Conservation (phyloP, 768 basidiomycete genomes). For the Wakefieldia striispora region DNA sequence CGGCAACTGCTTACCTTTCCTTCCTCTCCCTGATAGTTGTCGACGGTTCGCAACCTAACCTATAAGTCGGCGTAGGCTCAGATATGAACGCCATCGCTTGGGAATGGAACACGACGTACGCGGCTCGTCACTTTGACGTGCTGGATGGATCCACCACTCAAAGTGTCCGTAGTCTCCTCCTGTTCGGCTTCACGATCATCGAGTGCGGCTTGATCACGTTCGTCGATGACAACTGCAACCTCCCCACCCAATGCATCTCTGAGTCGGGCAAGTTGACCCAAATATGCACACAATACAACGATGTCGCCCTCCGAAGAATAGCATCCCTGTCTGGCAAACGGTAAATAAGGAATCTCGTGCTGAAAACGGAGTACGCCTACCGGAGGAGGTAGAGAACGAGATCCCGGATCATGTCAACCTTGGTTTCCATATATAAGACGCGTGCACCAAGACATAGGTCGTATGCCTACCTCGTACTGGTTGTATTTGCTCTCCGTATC, state of each 20-base stretch:
- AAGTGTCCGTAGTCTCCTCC: conserved; percentile 32
- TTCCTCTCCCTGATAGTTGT: conserved; percentile 79
- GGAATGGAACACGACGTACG: conserved; percentile 33
- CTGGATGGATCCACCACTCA: conserved; percentile 31
- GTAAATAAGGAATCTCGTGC: neutral
- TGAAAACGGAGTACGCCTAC: conserved; percentile 12
- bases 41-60: conserved; percentile 71
- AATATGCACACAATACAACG: conserved; percentile 53
- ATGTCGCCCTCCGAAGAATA: conserved; percentile 50
- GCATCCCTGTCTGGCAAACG: conserved; percentile 40
- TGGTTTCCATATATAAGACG: neutral
- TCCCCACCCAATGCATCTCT: conserved; percentile 41
- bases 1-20: conserved; percentile 40
- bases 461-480: conserved; percentile 64
- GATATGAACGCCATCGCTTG: neutral
- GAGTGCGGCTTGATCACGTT: conserved; percentile 62
- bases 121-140: conserved; percentile 51
- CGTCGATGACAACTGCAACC: conserved; percentile 66
- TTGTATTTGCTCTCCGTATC: conserved; percentile 71
- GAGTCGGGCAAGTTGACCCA: conserved; percentile 48
- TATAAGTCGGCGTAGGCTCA: conserved; percentile 23
- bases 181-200: conserved; percentile 46
- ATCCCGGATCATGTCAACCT: conserved; percentile 50
- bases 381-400: conserved; percentile 51
- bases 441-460: neutral